Evolutionary conservation across 1,284 basidiomycete species (phyloP).

Genomic region (Boletus mariae): DNA sequence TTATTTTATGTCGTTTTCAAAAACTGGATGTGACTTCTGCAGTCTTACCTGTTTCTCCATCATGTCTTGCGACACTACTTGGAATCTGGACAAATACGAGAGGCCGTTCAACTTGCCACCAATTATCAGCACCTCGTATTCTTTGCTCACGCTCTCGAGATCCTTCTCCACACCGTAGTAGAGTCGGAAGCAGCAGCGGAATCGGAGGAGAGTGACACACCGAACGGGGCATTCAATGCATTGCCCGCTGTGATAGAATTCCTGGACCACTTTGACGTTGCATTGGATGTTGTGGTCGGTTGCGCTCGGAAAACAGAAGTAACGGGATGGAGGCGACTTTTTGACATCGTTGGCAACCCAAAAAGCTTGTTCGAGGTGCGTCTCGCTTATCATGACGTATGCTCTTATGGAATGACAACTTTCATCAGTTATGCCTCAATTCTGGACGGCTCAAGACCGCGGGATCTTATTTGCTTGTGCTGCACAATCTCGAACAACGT

Average conservation of each 20-base stretch:
- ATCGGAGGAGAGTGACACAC: slow-evolving; percentile 28
- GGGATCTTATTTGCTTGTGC: slow-evolving; percentile 87
- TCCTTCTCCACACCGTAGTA: slow-evolving; percentile 89
- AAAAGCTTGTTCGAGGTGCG: slow-evolving; percentile 85
- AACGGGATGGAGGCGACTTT: slow-evolving; percentile 85
- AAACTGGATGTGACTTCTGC: slow-evolving; percentile 3
- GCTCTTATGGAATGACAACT: neutral
- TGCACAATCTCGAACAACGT: slow-evolving; percentile 90
- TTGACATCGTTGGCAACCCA: slow-evolving; percentile 88
- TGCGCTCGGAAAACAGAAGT: slow-evolving; percentile 98
- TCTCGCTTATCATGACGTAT: slow-evolving; percentile 2
- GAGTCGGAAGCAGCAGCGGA: slow-evolving; percentile 73
- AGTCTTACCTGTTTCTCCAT: slow-evolving; percentile 94
- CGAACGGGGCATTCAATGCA: slow-evolving; percentile 29
- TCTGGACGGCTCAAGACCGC: slow-evolving; percentile 83
- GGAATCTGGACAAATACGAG: slow-evolving; percentile 61
- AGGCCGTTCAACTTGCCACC: slow-evolving; percentile 84
- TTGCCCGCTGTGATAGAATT: slow-evolving; percentile 82
- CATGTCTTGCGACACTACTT: slow-evolving; percentile 88
- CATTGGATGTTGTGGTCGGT: slow-evolving; percentile 90
- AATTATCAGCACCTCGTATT: slow-evolving; percentile 89
- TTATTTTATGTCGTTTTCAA: neutral
- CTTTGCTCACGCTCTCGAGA: slow-evolving; percentile 92
- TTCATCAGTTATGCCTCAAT: slow-evolving; percentile 67
- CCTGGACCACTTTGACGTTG: slow-evolving; percentile 89